Evolutionary conservation across 768 basidiomycete species (phyloP), one percentile per base, ranked within the genome.

Genomic region (Dacryopinax primogenitus): DNA sequence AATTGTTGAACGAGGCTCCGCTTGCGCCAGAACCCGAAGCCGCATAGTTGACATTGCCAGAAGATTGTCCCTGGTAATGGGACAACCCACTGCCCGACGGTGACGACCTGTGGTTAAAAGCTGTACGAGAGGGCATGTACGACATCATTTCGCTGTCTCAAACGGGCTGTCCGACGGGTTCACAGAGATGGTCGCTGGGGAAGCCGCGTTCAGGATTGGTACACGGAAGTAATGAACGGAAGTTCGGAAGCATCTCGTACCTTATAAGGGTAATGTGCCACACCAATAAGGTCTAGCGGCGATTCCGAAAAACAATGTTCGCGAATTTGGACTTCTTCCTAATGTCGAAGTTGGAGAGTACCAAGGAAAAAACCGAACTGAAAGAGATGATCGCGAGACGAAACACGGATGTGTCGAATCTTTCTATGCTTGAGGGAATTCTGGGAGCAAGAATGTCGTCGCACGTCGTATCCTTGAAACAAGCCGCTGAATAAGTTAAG

Each of bases 131-230:
- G 9, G 51, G 51, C 51, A 58, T 58, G 51, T 58, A 58, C 51
- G 51, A 58, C 51, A 58, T 58, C 51, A 58, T 58, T 58, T 58
- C 51, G 51, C 51, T 58, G 51, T 58, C 51, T 58, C 26, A 58
- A 30, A 58, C 30, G 51, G 41, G 51, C 26, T 28, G 51, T 7
- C 6, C 51, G 51, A 58, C 45, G 30, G 51, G n/a, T n/a, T n/a
- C n/a, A n/a, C n/a, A n/a, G n/a, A n/a, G n/a, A n/a, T 58, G 26
- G 51, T 58, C 51, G 51, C 51, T 58, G 51, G 51, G 51, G 32
- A 58, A 58, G 51, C 32, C 26, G 51, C 30, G 51, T 26, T 58
- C 51, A 58, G 51, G 51, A 26, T 21, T 44, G 41, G 51, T 58
- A 30, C 51, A 58, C 51, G 51, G 51, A 58, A 58, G 51, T 58